Conservation (phyloP, 2,329 filamentous ascomycete genomes). For the Trichophyton benhamiae region DNA sequence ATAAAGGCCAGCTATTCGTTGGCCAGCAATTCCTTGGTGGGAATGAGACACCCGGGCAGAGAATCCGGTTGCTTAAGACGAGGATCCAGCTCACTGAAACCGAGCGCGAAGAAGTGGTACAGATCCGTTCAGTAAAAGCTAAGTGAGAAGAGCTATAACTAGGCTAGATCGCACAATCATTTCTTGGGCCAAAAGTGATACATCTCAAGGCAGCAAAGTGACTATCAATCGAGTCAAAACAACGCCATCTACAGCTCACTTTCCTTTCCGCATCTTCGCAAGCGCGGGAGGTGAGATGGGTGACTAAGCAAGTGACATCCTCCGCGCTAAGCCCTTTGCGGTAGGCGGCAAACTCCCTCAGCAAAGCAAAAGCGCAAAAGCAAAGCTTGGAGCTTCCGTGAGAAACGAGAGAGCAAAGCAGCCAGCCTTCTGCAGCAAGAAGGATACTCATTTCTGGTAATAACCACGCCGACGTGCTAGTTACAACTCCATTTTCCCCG, state of each 20-base stretch:
- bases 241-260: no score
- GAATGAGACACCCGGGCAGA: constrained; percentile 1
- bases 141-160: neutral
- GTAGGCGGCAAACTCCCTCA: neutral
- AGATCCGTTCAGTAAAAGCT: constrained; percentile 6
- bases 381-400: neutral
- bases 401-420: neutral
- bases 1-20: constrained; percentile 10
- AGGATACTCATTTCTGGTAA: neutral
- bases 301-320: neutral
- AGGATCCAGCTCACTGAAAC: neutral
- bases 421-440: neutral
- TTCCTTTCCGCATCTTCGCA: neutral
- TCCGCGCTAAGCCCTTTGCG: neutral
- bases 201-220: no score
- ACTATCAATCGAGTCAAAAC: no score
- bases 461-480: neutral
- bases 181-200: no score
- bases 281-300: neutral
- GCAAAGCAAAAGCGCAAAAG: neutral
- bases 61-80: neutral
- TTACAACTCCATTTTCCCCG: no score
- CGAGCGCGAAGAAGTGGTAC: constrained; percentile 3
- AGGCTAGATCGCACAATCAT: no score
- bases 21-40: constrained; percentile 1